Base-by-base conservation (phyloP, 306 rosid species). In the Malus orientalis region DNA sequence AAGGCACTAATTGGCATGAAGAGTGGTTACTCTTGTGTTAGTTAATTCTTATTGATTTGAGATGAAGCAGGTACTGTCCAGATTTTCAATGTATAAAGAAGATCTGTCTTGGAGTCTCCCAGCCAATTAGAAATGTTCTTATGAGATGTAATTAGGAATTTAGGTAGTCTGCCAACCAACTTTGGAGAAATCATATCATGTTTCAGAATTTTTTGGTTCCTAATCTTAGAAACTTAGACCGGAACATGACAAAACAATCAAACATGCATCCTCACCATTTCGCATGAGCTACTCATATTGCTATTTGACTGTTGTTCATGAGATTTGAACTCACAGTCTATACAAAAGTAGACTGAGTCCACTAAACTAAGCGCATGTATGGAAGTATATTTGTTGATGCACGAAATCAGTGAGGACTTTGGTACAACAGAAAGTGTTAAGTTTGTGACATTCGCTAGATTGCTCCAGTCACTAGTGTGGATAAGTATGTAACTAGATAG, bases 81-180 rank as follows among this genome's bases (percentile, higher is more conserved):
- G 8, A 51, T 5, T 2, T 51, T 51, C 45, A 5, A 4, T 49
- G 55, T 16, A 51, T 2, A 8, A 51, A 38, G 25, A 51, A 44
- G 22, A 54, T 27, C 15, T 16, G 3, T 38, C 42, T 38, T 38
- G 42, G 14, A 14, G 19, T 54, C 77, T 57, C 53, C 23, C 2
- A 67, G 77, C 78, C 67, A 67, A 20, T 44, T 32, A 44, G 27
- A 53, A 45, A 14, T 76, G 22, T 79, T 71, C 32, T 30, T 55
- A 18, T 27, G 73, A 49, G 55, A 54, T 83, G 83, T 38, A 81
- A 6, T 6, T 38, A 38, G 42, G 42, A 38, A 38, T 38, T 91
- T 86, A 76, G 94, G 94, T 85, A 59, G 81, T 47, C 82, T 38
- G 80, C 86, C 83, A 73, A 77, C 62, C 38, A 87, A 89, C 90